Conservation (phyloP, 2,329 filamentous ascomycete genomes). For the Penicillium griseofulvum region DNA sequence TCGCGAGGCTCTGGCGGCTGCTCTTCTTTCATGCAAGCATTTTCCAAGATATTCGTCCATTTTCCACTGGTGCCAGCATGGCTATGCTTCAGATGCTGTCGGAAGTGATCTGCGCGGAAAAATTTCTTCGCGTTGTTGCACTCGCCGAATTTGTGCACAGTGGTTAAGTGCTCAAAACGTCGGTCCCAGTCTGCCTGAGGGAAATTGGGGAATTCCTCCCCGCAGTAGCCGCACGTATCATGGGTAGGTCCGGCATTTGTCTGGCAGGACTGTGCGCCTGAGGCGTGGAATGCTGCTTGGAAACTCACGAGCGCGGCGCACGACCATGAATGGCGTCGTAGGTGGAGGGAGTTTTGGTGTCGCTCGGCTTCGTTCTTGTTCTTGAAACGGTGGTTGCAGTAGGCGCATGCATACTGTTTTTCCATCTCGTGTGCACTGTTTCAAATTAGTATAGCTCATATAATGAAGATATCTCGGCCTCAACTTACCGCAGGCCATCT, state of each 20-base stretch:
- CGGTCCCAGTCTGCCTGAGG: slow-evolving; percentile 83
- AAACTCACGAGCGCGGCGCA: slow-evolving; percentile 78
- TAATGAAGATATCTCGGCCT: neutral
- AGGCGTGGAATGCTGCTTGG: slow-evolving; percentile 83
- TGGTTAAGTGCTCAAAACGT: slow-evolving; percentile 81
- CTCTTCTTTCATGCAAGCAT: slow-evolving; percentile 93
- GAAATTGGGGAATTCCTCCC: slow-evolving; percentile 76
- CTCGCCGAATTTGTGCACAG: slow-evolving; percentile 93
- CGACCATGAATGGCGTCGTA: slow-evolving; percentile 93
- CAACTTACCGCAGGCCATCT: slow-evolving; percentile 75
- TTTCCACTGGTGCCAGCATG: slow-evolving; percentile 95
- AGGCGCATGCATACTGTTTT: slow-evolving; percentile 92
- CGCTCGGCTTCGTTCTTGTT: slow-evolving; percentile 98
- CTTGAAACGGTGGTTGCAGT: slow-evolving; percentile 93
- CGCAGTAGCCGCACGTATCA: slow-evolving; percentile 93
- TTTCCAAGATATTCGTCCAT: slow-evolving; percentile 98
- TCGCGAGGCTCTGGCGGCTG: slow-evolving; percentile 33
- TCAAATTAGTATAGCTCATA: neutral
- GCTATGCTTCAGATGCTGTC: slow-evolving; percentile 96
- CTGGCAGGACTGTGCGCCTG: slow-evolving; percentile 50
- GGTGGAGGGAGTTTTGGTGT: slow-evolving; percentile 91
- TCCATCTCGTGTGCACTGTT: slow-evolving; percentile 81
- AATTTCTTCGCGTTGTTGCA: slow-evolving; percentile 99
- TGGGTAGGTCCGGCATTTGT: slow-evolving; percentile 37
- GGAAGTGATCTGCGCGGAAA: slow-evolving; percentile 94